phyloP scores from a whole-genome alignment of 2,329 filamentous ascomycete species.

The Verticillium longisporum region DNA sequence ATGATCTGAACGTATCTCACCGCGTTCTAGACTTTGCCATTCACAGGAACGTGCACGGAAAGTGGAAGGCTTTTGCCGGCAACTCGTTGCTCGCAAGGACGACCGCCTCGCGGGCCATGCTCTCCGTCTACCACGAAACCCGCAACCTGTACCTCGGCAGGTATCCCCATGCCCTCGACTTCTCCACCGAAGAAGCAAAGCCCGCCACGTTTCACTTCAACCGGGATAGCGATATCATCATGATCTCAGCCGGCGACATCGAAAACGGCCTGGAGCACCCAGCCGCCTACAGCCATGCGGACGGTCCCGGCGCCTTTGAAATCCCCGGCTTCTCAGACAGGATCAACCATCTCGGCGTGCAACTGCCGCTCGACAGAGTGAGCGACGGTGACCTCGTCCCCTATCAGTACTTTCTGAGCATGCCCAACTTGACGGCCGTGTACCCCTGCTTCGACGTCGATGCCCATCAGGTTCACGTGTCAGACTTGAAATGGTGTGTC shows the following conservation, averaged over 20 bases:
- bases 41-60: neutral
- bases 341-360: conserved; percentile 20
- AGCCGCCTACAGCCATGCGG: neutral
- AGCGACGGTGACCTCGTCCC: neutral
- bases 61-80: conserved; percentile 15
- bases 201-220: conserved; percentile 22
- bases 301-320: neutral
- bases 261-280: neutral
- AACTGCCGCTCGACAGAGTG: neutral
- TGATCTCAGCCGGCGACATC: neutral
- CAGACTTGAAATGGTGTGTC: neutral
- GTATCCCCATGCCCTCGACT: conserved; percentile 23
- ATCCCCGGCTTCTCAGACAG: conserved; percentile 21
- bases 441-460: conserved; percentile 13
- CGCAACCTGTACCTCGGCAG: conserved; percentile 21
- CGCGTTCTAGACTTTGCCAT: conserved; percentile 21
- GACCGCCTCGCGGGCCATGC: conserved; percentile 17
- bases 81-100: conserved; percentile 20
- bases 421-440: conserved; percentile 19
- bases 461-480: neutral
- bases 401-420: conserved; percentile 4
- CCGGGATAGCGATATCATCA: conserved; percentile 21
- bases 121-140: conserved; percentile 27
- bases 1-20: conserved; percentile 16
- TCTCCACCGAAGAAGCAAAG: conserved; percentile 15